These are phyloP conservation scores for Trichoderma virens DNA, from an alignment of 495 filamentous ascomycete genomes.

Conservation along the genomic window DNA sequence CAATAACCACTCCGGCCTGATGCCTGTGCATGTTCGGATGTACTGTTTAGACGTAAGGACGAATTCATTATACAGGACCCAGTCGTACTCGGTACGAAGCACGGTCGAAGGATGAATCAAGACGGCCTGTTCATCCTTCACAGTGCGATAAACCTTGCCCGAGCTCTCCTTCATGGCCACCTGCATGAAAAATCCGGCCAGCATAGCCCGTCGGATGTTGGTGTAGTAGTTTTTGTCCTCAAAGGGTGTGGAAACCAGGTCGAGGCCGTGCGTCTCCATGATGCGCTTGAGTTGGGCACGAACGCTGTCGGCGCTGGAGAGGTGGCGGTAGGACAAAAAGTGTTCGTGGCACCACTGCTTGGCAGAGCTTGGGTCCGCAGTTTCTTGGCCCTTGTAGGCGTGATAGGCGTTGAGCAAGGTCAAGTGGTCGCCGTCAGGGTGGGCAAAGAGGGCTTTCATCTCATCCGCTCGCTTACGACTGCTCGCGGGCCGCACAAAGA, in stretches of 20 bases:
- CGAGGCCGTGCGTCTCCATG: slow-evolving; percentile 85
- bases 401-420: slow-evolving; percentile 98
- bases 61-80: slow-evolving; percentile 98
- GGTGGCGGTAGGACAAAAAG: slow-evolving; percentile 82
- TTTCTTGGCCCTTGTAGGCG: slow-evolving; percentile 73
- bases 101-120: slow-evolving; percentile 89
- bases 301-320: slow-evolving; percentile 90
- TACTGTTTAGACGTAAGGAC: slow-evolving; percentile 97
- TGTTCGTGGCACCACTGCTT: slow-evolving; percentile 97
- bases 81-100: slow-evolving; percentile 77
- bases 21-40: slow-evolving; percentile 57
- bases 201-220: slow-evolving; percentile 91
- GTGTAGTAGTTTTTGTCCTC: slow-evolving; percentile 95
- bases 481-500: slow-evolving; percentile 81
- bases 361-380: slow-evolving; percentile 46
- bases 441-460: slow-evolving; percentile 91
- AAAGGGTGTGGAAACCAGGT: slow-evolving; percentile 81
- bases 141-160: slow-evolving; percentile 81
- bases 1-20: slow-evolving; percentile 78
- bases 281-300: slow-evolving; percentile 84
- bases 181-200: slow-evolving; percentile 99
- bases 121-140: slow-evolving; percentile 89
- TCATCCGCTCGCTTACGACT: slow-evolving; percentile 91
- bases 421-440: slow-evolving; percentile 88
- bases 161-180: slow-evolving; percentile 79